phyloP scores from a whole-genome alignment of 495 filamentous ascomycete genomes.

The Amorphotheca resinae region DNA sequence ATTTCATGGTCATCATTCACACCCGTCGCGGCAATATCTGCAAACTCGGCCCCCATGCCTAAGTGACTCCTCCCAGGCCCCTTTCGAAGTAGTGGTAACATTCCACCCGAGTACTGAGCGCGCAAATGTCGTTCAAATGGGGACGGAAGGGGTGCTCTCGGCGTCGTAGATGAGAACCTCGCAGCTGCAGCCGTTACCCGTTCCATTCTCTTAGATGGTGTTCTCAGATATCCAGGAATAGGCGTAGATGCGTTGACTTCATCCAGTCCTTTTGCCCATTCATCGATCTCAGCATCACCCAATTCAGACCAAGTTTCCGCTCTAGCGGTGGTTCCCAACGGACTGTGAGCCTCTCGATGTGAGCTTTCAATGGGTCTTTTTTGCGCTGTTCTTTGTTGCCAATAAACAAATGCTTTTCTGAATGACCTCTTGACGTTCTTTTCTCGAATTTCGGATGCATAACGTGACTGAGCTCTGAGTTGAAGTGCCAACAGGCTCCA shows the following conservation, averaged over 20 bases:
- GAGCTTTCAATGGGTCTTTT: slow-evolving; percentile 21
- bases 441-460: slow-evolving; percentile 26
- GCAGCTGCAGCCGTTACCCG: slow-evolving; percentile 36
- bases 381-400: slow-evolving; percentile 39
- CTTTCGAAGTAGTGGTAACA: slow-evolving; percentile 5
- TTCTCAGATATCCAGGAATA: slow-evolving; percentile 40
- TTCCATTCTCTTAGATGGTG: slow-evolving; percentile 45
- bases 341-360: background rate
- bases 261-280: slow-evolving; percentile 14
- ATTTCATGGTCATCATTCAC: slow-evolving; percentile 5
- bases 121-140: slow-evolving; percentile 20
- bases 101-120: slow-evolving; percentile 15
- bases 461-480: slow-evolving; percentile 22
- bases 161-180: slow-evolving; percentile 19
- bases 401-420: slow-evolving; percentile 44
- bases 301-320: slow-evolving; percentile 18
- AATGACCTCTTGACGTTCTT: slow-evolving; percentile 38
- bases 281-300: slow-evolving; percentile 11
- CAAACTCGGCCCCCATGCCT: slow-evolving; percentile 11
- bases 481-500: slow-evolving; percentile 33
- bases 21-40: slow-evolving; percentile 11
- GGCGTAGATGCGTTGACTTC: slow-evolving; percentile 26
- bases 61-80: slow-evolving; percentile 8
- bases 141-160: slow-evolving; percentile 20
- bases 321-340: slow-evolving; percentile 8